Percentiles rank a stretch among this genome's conserved stretches.
phyloP scores from a whole-genome alignment of 768 basidiomycete genomes.

The Boletus rubroflammeus region DNA sequence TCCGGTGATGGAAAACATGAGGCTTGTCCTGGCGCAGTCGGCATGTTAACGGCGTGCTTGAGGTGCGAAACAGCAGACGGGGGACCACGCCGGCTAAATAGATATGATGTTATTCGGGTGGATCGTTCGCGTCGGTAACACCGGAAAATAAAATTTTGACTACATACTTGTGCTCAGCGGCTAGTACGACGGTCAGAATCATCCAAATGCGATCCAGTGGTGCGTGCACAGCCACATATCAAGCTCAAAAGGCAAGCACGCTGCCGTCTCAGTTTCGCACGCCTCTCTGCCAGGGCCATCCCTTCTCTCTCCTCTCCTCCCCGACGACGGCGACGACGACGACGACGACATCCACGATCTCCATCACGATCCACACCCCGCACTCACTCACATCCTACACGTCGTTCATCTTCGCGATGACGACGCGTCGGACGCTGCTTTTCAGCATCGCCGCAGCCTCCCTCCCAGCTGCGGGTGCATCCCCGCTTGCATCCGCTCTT shows the following conservation, averaged over 20 bases:
- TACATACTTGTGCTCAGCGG: neutral
- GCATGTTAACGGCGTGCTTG: slow-evolving; percentile 21
- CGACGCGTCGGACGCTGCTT: slow-evolving; percentile 26
- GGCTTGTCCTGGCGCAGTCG: slow-evolving; percentile 7
- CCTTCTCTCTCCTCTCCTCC: slow-evolving; percentile 22
- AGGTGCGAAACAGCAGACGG: neutral
- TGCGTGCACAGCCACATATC: slow-evolving; percentile 27
- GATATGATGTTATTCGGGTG: slow-evolving; percentile 3
- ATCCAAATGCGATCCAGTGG: neutral
- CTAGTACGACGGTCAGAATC: neutral
- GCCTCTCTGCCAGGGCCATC: slow-evolving; percentile 24
- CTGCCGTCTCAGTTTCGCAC: slow-evolving; percentile 27
- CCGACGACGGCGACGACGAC: slow-evolving; percentile 33
- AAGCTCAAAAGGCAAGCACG: slow-evolving; percentile 31
- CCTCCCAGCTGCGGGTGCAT: slow-evolving; percentile 23
- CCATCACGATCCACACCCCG: neutral
- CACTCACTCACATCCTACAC: neutral
- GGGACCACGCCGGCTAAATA: neutral
- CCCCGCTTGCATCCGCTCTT: slow-evolving; percentile 35
- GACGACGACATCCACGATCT: slow-evolving; percentile 20
- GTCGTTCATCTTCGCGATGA: slow-evolving; percentile 13
- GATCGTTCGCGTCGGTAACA: slow-evolving; percentile 7
- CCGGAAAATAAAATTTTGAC: neutral
- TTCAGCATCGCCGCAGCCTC: slow-evolving; percentile 19
- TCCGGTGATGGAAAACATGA: slow-evolving; percentile 23